phyloP scores from a whole-genome alignment of 441 rosid species.

The Jatropha multifida region DNA sequence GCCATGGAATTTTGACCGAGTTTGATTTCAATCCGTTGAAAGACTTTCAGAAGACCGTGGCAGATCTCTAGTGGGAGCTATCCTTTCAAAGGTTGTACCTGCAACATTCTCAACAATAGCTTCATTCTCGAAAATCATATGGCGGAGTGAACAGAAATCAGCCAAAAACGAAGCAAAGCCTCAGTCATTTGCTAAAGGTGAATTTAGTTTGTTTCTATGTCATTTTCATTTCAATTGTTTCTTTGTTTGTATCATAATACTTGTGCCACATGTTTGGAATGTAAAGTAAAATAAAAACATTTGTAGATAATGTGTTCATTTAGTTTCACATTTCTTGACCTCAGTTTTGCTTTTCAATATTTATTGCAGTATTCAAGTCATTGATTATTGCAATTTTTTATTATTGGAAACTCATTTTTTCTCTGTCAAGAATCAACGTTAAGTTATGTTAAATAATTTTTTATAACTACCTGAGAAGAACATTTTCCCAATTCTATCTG shows the following conservation, averaged over 20 bases:
- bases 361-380: background rate
- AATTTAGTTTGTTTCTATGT: slow-evolving; percentile 20
- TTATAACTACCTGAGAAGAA: background rate
- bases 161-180: slow-evolving; percentile 61
- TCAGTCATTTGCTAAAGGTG: slow-evolving; percentile 89
- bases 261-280: background rate
- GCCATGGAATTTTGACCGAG: slow-evolving; percentile 17
- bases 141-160: slow-evolving; percentile 73
- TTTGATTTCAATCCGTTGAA: slow-evolving; percentile 21
- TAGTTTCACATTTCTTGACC: background rate
- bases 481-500: background rate
- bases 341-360: background rate
- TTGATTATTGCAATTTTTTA: background rate
- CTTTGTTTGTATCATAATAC: background rate
- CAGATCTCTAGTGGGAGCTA: slow-evolving; percentile 85
- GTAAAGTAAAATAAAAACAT: background rate
- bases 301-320: background rate
- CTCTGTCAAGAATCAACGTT: background rate
- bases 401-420: background rate
- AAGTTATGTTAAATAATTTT: background rate
- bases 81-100: slow-evolving; percentile 92
- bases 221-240: slow-evolving; percentile 3
- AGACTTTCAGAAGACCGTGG: slow-evolving; percentile 94
- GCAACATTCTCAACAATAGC: slow-evolving; percentile 86
- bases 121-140: slow-evolving; percentile 83